These are phyloP conservation scores for Phaeosphaeriaceae sp. DNA, from an alignment of 2,329 filamentous ascomycete genomes.

Conservation along the genomic window DNA sequence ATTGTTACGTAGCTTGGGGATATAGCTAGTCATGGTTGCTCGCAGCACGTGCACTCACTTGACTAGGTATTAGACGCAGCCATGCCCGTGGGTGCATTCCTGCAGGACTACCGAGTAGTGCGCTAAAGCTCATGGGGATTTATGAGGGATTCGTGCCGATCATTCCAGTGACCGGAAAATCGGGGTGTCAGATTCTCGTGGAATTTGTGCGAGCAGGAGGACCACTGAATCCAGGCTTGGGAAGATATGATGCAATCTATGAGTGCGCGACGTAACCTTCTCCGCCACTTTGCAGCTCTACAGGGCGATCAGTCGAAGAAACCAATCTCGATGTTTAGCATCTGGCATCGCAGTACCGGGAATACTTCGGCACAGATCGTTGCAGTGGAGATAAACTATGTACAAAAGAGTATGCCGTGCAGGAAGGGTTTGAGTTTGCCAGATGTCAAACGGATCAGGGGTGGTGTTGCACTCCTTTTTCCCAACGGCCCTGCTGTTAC, in stretches of 20 bases:
- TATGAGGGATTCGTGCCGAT: not conserved
- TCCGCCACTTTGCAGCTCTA: not conserved
- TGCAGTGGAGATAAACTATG: not conserved
- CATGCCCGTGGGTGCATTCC: constrained; percentile 15
- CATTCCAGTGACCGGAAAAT: constrained; percentile 5
- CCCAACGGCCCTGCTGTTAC: constrained; percentile 9
- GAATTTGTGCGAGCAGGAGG: not conserved
- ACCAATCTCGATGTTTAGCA: not conserved
- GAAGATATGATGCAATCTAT: not conserved
- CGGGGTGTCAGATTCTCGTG: not conserved
- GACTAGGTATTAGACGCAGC: constrained; percentile 9
- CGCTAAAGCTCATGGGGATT: constrained; percentile 12
- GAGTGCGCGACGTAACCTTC: not conserved
- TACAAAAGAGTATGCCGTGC: not conserved
- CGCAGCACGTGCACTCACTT: constrained; percentile 8
- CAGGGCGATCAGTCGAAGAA: not conserved
- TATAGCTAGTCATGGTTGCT: not conserved
- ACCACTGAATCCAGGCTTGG: not conserved
- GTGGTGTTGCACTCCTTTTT: constrained; percentile 9
- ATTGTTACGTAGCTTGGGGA: not conserved
- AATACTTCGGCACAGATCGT: constrained; percentile 6
- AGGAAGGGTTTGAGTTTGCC: constrained; percentile 6
- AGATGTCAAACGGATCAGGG: too few relatives aligned
- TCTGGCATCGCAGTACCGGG: constrained; percentile 6
- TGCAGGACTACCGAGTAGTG: constrained; percentile 14